Evolutionary conservation across 495 filamentous ascomycete species (phyloP).

Genomic region (Cercophora newfieldiana): DNA sequence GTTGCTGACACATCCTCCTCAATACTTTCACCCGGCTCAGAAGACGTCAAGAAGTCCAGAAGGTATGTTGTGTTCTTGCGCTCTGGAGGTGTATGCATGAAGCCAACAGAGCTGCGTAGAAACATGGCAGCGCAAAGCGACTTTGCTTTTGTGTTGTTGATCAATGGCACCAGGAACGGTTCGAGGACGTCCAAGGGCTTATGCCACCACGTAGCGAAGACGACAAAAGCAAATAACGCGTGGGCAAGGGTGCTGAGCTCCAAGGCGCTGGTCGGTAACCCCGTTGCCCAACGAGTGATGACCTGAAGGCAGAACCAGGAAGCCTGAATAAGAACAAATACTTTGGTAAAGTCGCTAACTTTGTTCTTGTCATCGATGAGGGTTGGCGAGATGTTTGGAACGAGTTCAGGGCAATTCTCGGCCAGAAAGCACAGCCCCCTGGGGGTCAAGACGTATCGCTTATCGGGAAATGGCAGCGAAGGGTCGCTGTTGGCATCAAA

Average conservation of each 20-base stretch:
- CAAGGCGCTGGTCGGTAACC: slow-evolving; percentile 34
- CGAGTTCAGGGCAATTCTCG: neutral
- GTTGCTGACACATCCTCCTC: too few relatives aligned
- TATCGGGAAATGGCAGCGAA: too few relatives aligned
- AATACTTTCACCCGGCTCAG: too few relatives aligned
- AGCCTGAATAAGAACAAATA: slow-evolving; percentile 39
- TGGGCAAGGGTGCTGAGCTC: slow-evolving; percentile 39
- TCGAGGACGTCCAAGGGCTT: slow-evolving; percentile 37
- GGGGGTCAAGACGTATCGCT: neutral
- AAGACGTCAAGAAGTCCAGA: too few relatives aligned
- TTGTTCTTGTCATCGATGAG: neutral
- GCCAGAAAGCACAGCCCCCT: neutral
- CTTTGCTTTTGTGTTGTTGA: neutral
- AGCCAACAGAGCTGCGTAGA: neutral
- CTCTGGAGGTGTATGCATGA: too few relatives aligned
- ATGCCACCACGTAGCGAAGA: slow-evolving; percentile 40
- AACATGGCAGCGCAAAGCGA: neutral
- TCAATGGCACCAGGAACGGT: neutral
- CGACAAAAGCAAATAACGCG: slow-evolving; percentile 35
- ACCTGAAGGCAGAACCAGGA: slow-evolving; percentile 39
- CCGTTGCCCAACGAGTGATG: slow-evolving; percentile 24
- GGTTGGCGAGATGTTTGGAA: neutral
- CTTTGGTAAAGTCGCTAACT: slow-evolving; percentile 29
- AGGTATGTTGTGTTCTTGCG: too few relatives aligned
- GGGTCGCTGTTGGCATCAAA: too few relatives aligned